A percentile compares a stretch with the other conserved stretches of the same genome.
phyloP scores from a whole-genome alignment of 305 asterid genomes.

The Striga hermonthica region DNA sequence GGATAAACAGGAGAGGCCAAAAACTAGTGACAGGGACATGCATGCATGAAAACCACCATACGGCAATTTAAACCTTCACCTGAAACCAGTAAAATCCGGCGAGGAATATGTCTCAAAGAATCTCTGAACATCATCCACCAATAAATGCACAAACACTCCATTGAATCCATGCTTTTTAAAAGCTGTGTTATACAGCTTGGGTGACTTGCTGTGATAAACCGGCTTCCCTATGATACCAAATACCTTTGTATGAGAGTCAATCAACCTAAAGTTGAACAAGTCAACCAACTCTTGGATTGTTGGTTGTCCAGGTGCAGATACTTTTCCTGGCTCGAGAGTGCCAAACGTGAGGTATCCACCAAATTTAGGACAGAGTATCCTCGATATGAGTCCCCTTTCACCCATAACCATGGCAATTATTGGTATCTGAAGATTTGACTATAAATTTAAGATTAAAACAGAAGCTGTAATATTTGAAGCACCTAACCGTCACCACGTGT shows the following conservation, averaged over 20 bases:
- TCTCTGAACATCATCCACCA: constrained; percentile 71
- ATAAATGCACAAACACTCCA: constrained; percentile 70
- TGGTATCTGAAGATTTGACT: constrained; percentile 57
- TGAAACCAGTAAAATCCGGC: constrained; percentile 83
- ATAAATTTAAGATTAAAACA: constrained; percentile 26
- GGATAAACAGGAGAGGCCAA: too few species aligned
- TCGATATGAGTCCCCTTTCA: constrained; percentile 85
- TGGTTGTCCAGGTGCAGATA: constrained; percentile 98
- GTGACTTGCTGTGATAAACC: constrained; percentile 93
- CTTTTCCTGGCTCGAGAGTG: constrained; percentile 70
- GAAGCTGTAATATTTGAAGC: constrained; percentile 22
- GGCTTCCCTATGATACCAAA: constrained; percentile 93
- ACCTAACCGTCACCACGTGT: constrained; percentile 7
- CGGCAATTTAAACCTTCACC: constrained; percentile 45
- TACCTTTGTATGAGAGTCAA: constrained; percentile 75
- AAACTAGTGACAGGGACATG: not conserved
- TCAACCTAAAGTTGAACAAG: constrained; percentile 71
- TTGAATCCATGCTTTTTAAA: constrained; percentile 66
- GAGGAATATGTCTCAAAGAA: constrained; percentile 77
- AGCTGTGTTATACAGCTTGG: constrained; percentile 71
- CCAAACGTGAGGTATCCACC: constrained; percentile 98
- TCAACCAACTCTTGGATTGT: constrained; percentile 70
- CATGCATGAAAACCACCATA: not conserved
- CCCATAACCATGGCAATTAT: constrained; percentile 99
- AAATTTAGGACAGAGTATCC: constrained; percentile 83